Base-by-base conservation (phyloP, 2,329 filamentous ascomycete genomes). In the Arachnomyces sp. region DNA sequence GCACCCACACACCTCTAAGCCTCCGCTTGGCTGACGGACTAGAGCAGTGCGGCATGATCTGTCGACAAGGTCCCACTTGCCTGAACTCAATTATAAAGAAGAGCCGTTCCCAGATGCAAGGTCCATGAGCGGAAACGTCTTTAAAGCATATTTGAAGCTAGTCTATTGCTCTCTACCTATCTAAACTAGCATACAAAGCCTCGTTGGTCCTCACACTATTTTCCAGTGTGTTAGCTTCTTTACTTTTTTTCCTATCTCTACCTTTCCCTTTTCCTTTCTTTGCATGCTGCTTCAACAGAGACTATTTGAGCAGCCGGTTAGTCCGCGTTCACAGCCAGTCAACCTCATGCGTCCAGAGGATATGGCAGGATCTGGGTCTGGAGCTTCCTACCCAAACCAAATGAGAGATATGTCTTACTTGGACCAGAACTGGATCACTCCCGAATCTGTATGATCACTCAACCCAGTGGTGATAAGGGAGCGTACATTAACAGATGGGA, bases 341-440 rank as follows among this genome's bases (percentile, higher is more conserved):
- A 17, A 25, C 8, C 37, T 20, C 14, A 46, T 46, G 43, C 29
- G 40, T 31, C 20, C 39, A 12, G 31, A 34, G 18, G 41, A 42
- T 34, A 30, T 48, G 14, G 28, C 33, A 8, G 17, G 35, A n/a
- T 31, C 42, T 5, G 46, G 43, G 43, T 9, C 36, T n/a, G 46
- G 44, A 18, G 37, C 44, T 32, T 42, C 42, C 13, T 44, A 39
- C 34, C 42, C 31, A 14, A 34, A 31, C 14, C 44, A 43, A 18
- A 46, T 47, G 20, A 28, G 34, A 20, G 37, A n/a, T n/a, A n/a
- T n/a, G n/a, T n/a, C 30, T 13, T 34, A 44, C 5, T 13, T 47
- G 16, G 42, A 43, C 7, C 42, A 44, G 12, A 38, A 44, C 39
- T 49, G 44, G 44, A 35, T 44, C 11, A 43, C 47, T 41, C 45